Base-by-base conservation (phyloP, 2,329 filamentous ascomycete genomes). In the Colletotrichum zoysiae region DNA sequence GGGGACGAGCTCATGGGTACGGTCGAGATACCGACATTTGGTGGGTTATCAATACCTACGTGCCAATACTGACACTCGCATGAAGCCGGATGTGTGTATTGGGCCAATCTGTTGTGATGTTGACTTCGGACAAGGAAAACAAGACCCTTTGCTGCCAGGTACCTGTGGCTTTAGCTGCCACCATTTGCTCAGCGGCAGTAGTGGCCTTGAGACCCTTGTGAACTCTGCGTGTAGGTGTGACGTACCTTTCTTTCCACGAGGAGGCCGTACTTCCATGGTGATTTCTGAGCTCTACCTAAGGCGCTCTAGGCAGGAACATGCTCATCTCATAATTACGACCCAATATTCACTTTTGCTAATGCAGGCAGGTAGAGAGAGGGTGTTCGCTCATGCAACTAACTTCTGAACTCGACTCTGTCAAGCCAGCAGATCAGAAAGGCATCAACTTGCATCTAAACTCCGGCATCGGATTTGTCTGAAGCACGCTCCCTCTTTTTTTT, bases 51-150 rank as follows among this genome's bases (percentile, higher is more conserved):
- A 30, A 30, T 30, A 30, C 30, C 30, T 30, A 30, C n/a, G n/a
- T n/a, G n/a, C 30, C 30, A 30, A 30, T 30, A 30, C 30, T 2
- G 30, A 30, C 40, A 14, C 44, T 12, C 35, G 59, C 20, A 18
- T 9, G 20, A 16, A 35, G 33, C 26, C 33, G 9, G 33, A 20
- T 26, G 48, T n/a, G 35, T 57, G 65, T 62, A 50, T 35, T 38
- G 5, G 51, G 30, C 46, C 53, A 48, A 46, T 26, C 62, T 38
- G 46, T 26, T 48, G 65, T 35, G 57, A 46, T 23, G 48, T n/a
- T 23, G 35, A 14, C 9, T 2, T 2, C 11, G 44, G 35, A 38
- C 35, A 38, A 38, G 35, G 35, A 9, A 38, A 11, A 38, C 35
- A 38, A 38, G 35, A 38, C 35, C 9, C 35, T 11, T 38, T 38